Evolutionary conservation across 805 yeast genomes (phyloP), one percentile per base, ranked within the genome.

Genomic region (Candida taoyuanica): DNA sequence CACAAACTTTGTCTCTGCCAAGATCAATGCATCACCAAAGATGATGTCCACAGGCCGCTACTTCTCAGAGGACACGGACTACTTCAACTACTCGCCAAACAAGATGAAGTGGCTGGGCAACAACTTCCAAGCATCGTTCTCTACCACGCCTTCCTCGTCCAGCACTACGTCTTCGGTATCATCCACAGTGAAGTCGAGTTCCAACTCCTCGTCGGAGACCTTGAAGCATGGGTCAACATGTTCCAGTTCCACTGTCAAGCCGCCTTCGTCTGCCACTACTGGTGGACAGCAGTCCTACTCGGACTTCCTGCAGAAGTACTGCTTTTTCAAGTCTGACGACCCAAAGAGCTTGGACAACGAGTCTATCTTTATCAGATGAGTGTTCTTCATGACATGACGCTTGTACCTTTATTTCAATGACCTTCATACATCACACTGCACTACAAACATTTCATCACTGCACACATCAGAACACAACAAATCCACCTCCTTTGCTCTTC

Each of bases 41-140:
- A 43, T 44, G n/a, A 32, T 50, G 31, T 27, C 47, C 3, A 31
- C 46, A 15, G 49, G 51, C 2, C 52, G 59, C 34, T 49, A 46
- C 36, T 55, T 55, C 35, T 44, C 55, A 13, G 59, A 53, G 30
- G 58, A 52, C 28, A 53, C 57, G 17, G 59, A 52, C 31, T 49
- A 50, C 36, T 53, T 53, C 43, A 50, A 52, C 34, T 32, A 34
- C 25, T 44, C 49, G 3, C 36, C 50, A 17, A 39, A 33, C 15
- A 42, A 39, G 35, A 37, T 31, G 44, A 42, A 33, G 19, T 41
- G 41, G 32, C 21, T 39, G 5, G 15, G 21, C 9, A 29, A 17
- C 28, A 40, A 40, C 39, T 35, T 32, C 32, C 37, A 40, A n/a
- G 13, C 43, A 20, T 19, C 42, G 26, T 18, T 32, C 37, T 7